Evolutionary conservation across 1,139 yeast species (phyloP).

Genomic region (Suzukiozyma palmioleophila): DNA sequence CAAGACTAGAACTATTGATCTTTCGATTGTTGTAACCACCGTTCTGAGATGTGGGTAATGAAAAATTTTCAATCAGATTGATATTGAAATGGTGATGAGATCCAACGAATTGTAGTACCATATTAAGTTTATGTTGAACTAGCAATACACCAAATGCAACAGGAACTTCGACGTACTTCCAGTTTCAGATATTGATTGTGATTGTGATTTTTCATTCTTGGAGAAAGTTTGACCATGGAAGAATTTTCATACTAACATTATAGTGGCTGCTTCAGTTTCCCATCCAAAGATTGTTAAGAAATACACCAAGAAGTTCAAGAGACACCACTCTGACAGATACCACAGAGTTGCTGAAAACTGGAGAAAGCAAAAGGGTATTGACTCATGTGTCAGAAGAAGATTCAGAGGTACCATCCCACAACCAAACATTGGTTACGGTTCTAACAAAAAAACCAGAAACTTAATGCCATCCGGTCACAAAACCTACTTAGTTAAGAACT

Average conservation of each 20-base stretch:
- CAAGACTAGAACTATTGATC: neutral
- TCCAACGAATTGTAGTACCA: too few species aligned
- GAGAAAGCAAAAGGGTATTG: slow-evolving; percentile 99
- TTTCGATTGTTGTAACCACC: too few species aligned
- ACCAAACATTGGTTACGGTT: slow-evolving; percentile 99
- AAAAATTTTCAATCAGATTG: too few species aligned
- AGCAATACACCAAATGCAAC: too few species aligned
- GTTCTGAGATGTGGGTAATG: too few species aligned
- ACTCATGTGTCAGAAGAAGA: slow-evolving; percentile 99
- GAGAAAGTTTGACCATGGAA: neutral
- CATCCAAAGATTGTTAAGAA: slow-evolving; percentile 99
- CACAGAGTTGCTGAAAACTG: slow-evolving; percentile 97
- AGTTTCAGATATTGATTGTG: too few species aligned
- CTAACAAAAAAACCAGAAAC: slow-evolving; percentile 98
- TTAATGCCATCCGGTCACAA: slow-evolving; percentile 98
- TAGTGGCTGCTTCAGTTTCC: slow-evolving; percentile 94
- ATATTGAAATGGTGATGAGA: too few species aligned
- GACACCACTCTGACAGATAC: slow-evolving; percentile 99
- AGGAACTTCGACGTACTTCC: too few species aligned
- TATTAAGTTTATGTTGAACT: too few species aligned
- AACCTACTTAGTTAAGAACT: slow-evolving; percentile 90
- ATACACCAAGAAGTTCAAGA: slow-evolving; percentile 98
- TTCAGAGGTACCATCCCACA: slow-evolving; percentile 99
- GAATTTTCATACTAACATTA: neutral
- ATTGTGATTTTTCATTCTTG: too few species aligned